Evolutionary conservation across 2,329 filamentous ascomycete genomes (phyloP).

Genomic region (Pseudomassariella vexata): DNA sequence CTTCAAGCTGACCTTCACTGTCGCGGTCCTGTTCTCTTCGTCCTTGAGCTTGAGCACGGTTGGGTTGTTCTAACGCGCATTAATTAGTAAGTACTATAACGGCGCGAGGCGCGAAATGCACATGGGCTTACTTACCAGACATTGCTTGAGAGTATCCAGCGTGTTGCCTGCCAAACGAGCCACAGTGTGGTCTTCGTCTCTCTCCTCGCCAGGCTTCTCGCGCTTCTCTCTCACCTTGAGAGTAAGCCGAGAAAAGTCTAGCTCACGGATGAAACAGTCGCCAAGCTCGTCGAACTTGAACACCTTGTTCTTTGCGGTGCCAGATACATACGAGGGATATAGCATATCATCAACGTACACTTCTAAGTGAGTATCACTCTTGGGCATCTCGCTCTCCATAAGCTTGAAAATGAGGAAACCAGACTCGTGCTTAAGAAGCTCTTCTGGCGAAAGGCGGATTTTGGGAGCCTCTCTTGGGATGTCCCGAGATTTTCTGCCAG

Average conservation of each 20-base stretch:
- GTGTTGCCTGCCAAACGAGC: conserved; percentile 82
- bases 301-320: conserved; percentile 62
- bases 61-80: conserved; percentile 68
- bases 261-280: conserved; percentile 90
- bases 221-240: conserved; percentile 78
- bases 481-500: conserved; percentile 41
- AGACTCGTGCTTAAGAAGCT: conserved; percentile 80
- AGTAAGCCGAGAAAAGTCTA: conserved; percentile 94
- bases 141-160: conserved; percentile 80
- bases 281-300: conserved; percentile 86
- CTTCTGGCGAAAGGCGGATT: conserved; percentile 70
- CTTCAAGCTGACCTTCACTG: conserved; percentile 85
- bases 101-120: neutral
- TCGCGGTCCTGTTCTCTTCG: conserved; percentile 68
- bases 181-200: conserved; percentile 66
- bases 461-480: conserved; percentile 60
- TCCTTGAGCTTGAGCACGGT: conserved; percentile 76
- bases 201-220: conserved; percentile 63
- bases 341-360: conserved; percentile 92
- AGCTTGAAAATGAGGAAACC: conserved; percentile 93
- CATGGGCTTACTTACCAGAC: conserved; percentile 58
- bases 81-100: conserved; percentile 11
- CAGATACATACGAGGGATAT: conserved; percentile 81
- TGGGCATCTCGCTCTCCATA: conserved; percentile 79
- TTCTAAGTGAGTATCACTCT: conserved; percentile 72